Conservation (phyloP, 73 alveolate genomes). For the Blepharisma japonicum region DNA sequence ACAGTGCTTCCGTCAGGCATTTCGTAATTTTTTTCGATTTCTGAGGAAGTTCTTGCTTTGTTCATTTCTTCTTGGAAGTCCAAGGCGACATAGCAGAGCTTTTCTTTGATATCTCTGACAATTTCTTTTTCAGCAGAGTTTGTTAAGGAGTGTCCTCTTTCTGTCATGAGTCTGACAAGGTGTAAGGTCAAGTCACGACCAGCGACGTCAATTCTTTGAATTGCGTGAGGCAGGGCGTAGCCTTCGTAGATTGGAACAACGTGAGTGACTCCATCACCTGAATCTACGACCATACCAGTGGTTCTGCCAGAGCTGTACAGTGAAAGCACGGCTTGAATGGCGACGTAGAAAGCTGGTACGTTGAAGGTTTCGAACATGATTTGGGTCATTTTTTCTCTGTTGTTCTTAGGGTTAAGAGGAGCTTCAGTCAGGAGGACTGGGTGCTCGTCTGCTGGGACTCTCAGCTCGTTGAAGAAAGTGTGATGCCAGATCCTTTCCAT, state of each 20-base stretch:
- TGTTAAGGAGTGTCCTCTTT: constrained; percentile 59
- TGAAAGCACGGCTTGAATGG: constrained; percentile 46
- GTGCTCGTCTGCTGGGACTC: constrained; percentile 86
- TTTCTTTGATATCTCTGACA: constrained; percentile 60
- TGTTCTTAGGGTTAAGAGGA: constrained; percentile 82
- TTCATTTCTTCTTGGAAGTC: constrained; percentile 42
- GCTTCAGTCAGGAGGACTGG: constrained; percentile 87
- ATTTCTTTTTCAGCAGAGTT: constrained; percentile 52
- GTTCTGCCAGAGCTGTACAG: constrained; percentile 61
- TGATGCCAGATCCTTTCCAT: constrained; percentile 87
- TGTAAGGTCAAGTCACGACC: constrained; percentile 63
- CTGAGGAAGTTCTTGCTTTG: constrained; percentile 22
- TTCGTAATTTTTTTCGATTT: constrained; percentile 58
- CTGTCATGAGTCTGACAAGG: constrained; percentile 53
- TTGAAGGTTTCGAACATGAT: constrained; percentile 73
- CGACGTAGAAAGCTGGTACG: constrained; percentile 62
- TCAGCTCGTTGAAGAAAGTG: constrained; percentile 74
- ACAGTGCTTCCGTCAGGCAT: constrained; percentile 86
- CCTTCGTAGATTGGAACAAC: constrained; percentile 68
- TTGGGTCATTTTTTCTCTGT: constrained; percentile 72
- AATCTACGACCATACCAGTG: constrained; percentile 62
- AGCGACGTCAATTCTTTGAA: constrained; percentile 44
- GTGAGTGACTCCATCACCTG: constrained; percentile 71
- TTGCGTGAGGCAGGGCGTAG: constrained; percentile 54
- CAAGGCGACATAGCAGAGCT: constrained; percentile 56